Evolutionary conservation across 805 yeast genomes (phyloP), one percentile per base, ranked within the genome.

Genomic region (Torulaspora maleeae): DNA sequence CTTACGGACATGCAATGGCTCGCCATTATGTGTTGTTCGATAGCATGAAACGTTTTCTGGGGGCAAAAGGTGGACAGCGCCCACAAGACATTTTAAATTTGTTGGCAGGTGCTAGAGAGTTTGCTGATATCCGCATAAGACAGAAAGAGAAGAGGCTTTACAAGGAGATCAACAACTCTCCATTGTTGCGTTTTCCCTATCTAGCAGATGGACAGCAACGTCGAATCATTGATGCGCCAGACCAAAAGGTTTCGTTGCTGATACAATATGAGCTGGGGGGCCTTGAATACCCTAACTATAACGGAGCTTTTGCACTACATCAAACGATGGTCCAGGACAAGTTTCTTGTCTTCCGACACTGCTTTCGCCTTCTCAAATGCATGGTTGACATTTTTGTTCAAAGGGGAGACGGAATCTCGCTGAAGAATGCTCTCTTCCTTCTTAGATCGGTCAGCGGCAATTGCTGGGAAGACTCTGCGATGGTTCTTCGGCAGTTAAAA

Each of bases 191-290:
- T 45, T 74, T 48, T 49, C 73, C 76, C 2, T 50, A 64, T 17
- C 54, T 64, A n/a, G 51, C 61, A 0, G 58, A 59, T 1, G 63
- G 65, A 13, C 56, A 55, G 38, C 63, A 55, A 35, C 48, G 53
- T 19, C 49, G 41, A 44, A 48, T 53, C 10, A 52, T 66, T 20
- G 62, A 60, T 16, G 52, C 50, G 6, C 49, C 54, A 5, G 43
- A 41, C 20, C 73, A 74, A 9, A 77, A 77, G 46, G 60, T 74
- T 0, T 67, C 64, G 3, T 50, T 77, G 6, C 19, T 76, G 8
- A 58, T 76, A 7, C 81, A 78, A 49, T 73, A 66, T 54, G 80
- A 76, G 41, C 60, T 78, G 7, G 77, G 80, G 1, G 78, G 79
- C 0, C 38, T 72, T 3, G 78, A 73, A 22, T 73, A 59, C 42